phyloP scores from a whole-genome alignment of 306 rosid species.

The Biancaea sappan region DNA sequence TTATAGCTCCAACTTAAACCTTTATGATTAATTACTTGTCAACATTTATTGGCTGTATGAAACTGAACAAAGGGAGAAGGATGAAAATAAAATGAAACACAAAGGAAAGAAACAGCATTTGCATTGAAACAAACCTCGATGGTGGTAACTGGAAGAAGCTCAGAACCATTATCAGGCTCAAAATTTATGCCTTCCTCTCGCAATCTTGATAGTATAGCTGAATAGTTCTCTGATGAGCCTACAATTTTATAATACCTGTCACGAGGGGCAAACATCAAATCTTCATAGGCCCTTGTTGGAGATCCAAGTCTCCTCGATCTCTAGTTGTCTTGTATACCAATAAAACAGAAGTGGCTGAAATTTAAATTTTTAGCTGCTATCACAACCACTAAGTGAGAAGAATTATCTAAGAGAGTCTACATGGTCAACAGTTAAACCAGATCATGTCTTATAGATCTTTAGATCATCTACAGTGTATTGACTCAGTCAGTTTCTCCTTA shows the following conservation, averaged over 20 bases:
- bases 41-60: constrained; percentile 8
- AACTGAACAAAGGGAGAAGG: constrained; percentile 23
- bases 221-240: constrained; percentile 77
- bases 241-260: constrained; percentile 84
- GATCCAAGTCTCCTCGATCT: constrained; percentile 16
- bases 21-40: neutral
- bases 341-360: constrained; percentile 17
- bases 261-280: constrained; percentile 39
- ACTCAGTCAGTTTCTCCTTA: neutral
- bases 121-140: constrained; percentile 63
- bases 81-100: constrained; percentile 30
- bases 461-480: neutral
- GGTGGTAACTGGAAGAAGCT: constrained; percentile 73
- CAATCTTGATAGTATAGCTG: constrained; percentile 62
- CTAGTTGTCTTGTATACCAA: constrained; percentile 28
- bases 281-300: constrained; percentile 8
- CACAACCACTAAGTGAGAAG: constrained; percentile 11
- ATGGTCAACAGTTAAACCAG: constrained; percentile 23
- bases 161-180: constrained; percentile 92
- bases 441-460: neutral
- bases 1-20: neutral
- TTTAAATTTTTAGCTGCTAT: constrained; percentile 20
- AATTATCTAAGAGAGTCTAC: constrained; percentile 17
- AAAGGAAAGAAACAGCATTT: constrained; percentile 12
- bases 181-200: constrained; percentile 76